Evolutionary conservation across 2,329 filamentous ascomycete species (phyloP), one percentile per base, ranked within the genome.

Genomic region (Bipolaris zeicola): DNA sequence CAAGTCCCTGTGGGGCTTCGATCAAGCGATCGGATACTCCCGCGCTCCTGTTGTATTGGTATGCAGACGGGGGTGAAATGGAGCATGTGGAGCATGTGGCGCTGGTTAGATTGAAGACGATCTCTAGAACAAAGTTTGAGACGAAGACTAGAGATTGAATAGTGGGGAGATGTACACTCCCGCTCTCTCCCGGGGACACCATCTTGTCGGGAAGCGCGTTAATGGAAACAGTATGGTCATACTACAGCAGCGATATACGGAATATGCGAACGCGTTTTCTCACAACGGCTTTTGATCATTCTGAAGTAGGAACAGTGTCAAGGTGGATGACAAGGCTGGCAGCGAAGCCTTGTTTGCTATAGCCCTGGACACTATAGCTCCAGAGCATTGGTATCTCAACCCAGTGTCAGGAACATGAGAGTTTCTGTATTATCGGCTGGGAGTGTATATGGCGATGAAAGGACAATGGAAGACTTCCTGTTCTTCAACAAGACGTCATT

Each of bases 231-330:
- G 14, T 33, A 50, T 3, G 16, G 33, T 22, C 24, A 18, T 20
- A 33, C 24, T 3, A 13, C 44, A 48, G 22, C 13, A 50, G 33
- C 10, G 28, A 50, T 33, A 26, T 46, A 52, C 47, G 38, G 33
- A 28, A 37, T 31, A 38, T 13, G 46, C 28, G 55, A 58, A 37
- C 31, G 41, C 42, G 60, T 65, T 45, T 39, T 58, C 60, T 61
- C 13, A 18, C 6, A 56, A 62, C 54, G 63, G 57, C 51, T 59
- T 63, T 61, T 52, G 39, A 54, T 34, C 49, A 58, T 10, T 13
- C 10, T 13, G 28, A 13, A 13, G 13, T 5, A 31, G 10, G 28
- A 13, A 31, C 28, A 31, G 28, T 31, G 10, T 31, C 28, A 11
- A 11, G 28, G 28, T 4, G 10, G 28, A 31, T 31, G 28, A 31